Conservation (phyloP, 2,329 filamentous ascomycete species). For the Tolypocladium ophioglossoides region DNA sequence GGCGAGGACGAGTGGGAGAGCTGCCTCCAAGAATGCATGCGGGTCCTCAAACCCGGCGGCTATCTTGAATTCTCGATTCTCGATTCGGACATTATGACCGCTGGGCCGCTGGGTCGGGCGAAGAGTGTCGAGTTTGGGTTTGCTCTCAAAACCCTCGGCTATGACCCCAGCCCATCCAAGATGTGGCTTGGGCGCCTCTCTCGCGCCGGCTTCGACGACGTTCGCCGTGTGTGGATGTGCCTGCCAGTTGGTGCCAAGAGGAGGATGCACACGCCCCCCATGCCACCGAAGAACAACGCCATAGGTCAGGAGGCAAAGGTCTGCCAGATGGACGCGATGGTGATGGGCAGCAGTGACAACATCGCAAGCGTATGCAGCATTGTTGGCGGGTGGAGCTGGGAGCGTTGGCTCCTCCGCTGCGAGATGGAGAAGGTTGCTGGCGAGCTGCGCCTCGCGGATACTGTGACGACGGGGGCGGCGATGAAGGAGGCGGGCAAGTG, state of each 20-base stretch:
- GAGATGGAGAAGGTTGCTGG: conserved; percentile 72
- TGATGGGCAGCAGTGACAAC: conserved; percentile 57
- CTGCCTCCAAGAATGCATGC: conserved; percentile 76
- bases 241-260: conserved; percentile 62
- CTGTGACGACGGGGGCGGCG: conserved; percentile 36
- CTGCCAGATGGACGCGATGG: conserved; percentile 50
- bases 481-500: conserved; percentile 47
- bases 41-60: conserved; percentile 85
- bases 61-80: conserved; percentile 86
- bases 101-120: conserved; percentile 67
- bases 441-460: conserved; percentile 46
- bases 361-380: conserved; percentile 70
- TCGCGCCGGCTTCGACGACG: conserved; percentile 65
- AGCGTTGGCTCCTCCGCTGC: conserved; percentile 86
- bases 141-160: conserved; percentile 78
- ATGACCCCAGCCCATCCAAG: conserved; percentile 77
- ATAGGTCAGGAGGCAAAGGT: conserved; percentile 31
- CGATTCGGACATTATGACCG: conserved; percentile 82
- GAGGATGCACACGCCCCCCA: conserved; percentile 17
- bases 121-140: conserved; percentile 89
- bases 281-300: conserved; percentile 22
- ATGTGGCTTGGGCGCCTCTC: conserved; percentile 66
- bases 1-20: conserved; percentile 78
- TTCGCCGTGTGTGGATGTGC: conserved; percentile 81
- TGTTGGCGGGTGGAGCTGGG: conserved; percentile 84